Percentiles rank a stretch among this genome's conserved stretches.
Conservation (phyloP, 73 alveolate genomes). For the Uronychia setigera region DNA sequence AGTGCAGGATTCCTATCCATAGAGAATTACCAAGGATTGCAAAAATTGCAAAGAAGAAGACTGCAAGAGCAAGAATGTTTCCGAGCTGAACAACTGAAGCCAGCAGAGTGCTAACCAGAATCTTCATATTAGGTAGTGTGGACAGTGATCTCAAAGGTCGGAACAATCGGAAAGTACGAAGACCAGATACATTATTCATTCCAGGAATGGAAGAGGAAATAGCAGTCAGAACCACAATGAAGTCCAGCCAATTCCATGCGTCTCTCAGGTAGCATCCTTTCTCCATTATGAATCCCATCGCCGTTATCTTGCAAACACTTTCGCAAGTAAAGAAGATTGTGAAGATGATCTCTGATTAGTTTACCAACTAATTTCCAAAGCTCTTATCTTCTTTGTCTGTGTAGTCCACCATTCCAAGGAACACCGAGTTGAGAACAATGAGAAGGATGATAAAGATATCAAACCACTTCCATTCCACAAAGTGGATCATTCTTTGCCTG, state of each 20-base stretch:
- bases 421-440: slow-evolving; percentile 14
- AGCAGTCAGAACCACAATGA: too few species aligned
- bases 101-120: slow-evolving; percentile 1
- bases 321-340: too few species aligned
- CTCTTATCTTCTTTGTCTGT: not conserved
- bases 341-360: too few species aligned
- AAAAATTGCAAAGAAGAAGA: not conserved
- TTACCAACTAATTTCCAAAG: slow-evolving; percentile 29
- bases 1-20: not conserved
- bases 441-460: not conserved
- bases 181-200: too few species aligned
- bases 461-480: slow-evolving; percentile 7
- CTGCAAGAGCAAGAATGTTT: not conserved
- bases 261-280: too few species aligned
- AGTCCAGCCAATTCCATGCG: too few species aligned
- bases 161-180: slow-evolving; percentile 7
- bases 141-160: not conserved
- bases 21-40: not conserved
- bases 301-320: too few species aligned
- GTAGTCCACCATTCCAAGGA: slow-evolving; percentile 37
- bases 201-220: too few species aligned
- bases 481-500: too few species aligned
- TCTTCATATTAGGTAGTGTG: slow-evolving; percentile 3
- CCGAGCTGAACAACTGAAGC: not conserved
- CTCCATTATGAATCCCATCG: too few species aligned